These are phyloP conservation scores for Phanerochaete carnosa DNA, from an alignment of 768 basidiomycete species.

Conservation along the genomic window DNA sequence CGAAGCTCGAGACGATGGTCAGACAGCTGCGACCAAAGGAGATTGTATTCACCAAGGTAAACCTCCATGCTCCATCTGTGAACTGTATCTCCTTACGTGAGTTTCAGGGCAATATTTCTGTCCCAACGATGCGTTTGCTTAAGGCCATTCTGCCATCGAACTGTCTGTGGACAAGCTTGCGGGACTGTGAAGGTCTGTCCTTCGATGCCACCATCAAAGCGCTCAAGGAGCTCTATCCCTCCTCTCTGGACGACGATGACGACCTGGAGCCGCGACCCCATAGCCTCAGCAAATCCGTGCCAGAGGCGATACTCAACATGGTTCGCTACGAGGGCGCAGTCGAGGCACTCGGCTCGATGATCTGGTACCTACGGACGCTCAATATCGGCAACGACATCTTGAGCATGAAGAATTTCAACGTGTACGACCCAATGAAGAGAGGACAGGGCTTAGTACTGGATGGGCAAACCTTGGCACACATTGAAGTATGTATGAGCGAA, in stretches of 20 bases:
- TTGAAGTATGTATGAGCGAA: slow-evolving; percentile 59
- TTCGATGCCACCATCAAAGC: slow-evolving; percentile 68
- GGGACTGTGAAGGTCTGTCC: slow-evolving; percentile 78
- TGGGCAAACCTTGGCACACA: slow-evolving; percentile 91
- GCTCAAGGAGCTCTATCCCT: slow-evolving; percentile 62
- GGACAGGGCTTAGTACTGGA: slow-evolving; percentile 87
- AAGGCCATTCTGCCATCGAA: slow-evolving; percentile 75
- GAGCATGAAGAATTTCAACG: slow-evolving; percentile 95
- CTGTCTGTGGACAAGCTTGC: slow-evolving; percentile 88
- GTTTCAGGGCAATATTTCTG: slow-evolving; percentile 78
- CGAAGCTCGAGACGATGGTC: slow-evolving; percentile 90
- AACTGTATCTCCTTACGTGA: neutral
- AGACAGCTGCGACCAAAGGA: slow-evolving; percentile 91
- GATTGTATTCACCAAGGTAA: slow-evolving; percentile 84
- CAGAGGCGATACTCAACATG: slow-evolving; percentile 76
- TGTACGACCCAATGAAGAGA: slow-evolving; percentile 92
- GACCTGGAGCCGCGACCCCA: slow-evolving; percentile 44
- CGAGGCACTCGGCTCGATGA: slow-evolving; percentile 86
- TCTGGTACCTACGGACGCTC: slow-evolving; percentile 90
- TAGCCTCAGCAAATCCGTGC: slow-evolving; percentile 40
- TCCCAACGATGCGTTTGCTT: slow-evolving; percentile 76
- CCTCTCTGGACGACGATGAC: slow-evolving; percentile 36
- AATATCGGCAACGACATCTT: slow-evolving; percentile 96
- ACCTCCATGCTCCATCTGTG: neutral
- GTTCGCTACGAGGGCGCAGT: slow-evolving; percentile 62